Percentiles rank a stretch among this genome's conserved stretches.
These are phyloP conservation scores for Eucommia ulmoides DNA, from an alignment of 257 asterid genomes.

Conservation along the genomic window DNA sequence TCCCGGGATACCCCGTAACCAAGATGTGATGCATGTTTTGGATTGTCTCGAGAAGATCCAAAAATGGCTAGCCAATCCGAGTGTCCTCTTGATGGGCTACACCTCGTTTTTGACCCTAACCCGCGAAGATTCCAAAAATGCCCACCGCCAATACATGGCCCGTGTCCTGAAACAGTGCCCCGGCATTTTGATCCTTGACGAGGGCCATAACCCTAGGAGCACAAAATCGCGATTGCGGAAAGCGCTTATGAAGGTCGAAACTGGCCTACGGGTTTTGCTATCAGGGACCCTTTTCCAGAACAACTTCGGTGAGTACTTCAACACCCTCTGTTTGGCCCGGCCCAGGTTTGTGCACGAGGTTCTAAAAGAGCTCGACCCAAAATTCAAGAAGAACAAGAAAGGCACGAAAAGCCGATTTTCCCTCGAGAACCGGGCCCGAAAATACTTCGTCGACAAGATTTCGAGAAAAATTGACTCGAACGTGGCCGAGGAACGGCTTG, in stretches of 20 bases:
- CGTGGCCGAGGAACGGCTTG: slow-evolving; percentile 46
- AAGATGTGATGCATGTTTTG: slow-evolving; percentile 96
- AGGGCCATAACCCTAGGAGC: slow-evolving; percentile 98
- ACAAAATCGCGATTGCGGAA: slow-evolving; percentile 88
- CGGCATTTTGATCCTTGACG: slow-evolving; percentile 82
- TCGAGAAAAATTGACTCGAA: slow-evolving; percentile 71
- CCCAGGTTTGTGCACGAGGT: slow-evolving; percentile 80
- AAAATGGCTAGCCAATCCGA: slow-evolving; percentile 92
- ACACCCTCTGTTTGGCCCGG: slow-evolving; percentile 82
- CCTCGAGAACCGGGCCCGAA: slow-evolving; percentile 73
- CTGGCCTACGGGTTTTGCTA: slow-evolving; percentile 72
- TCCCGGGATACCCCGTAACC: slow-evolving; percentile 81
- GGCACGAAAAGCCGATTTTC: slow-evolving; percentile 52
- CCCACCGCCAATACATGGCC: slow-evolving; percentile 94
- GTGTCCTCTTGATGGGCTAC: slow-evolving; percentile 92
- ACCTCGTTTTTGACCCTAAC: slow-evolving; percentile 82
- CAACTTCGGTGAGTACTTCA: slow-evolving; percentile 94
- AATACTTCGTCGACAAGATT: slow-evolving; percentile 69
- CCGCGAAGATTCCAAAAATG: slow-evolving; percentile 86
- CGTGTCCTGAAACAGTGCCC: slow-evolving; percentile 83
- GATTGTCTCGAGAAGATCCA: slow-evolving; percentile 96
- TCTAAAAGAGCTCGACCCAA: slow-evolving; percentile 75
- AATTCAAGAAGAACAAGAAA: slow-evolving; percentile 54
- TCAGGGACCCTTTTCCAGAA: slow-evolving; percentile 94
- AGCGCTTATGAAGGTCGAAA: slow-evolving; percentile 80